A percentile compares a stretch with the other conserved stretches of the same genome.
phyloP scores from a whole-genome alignment of 768 basidiomycete species.

The Boletus reticulatus region DNA sequence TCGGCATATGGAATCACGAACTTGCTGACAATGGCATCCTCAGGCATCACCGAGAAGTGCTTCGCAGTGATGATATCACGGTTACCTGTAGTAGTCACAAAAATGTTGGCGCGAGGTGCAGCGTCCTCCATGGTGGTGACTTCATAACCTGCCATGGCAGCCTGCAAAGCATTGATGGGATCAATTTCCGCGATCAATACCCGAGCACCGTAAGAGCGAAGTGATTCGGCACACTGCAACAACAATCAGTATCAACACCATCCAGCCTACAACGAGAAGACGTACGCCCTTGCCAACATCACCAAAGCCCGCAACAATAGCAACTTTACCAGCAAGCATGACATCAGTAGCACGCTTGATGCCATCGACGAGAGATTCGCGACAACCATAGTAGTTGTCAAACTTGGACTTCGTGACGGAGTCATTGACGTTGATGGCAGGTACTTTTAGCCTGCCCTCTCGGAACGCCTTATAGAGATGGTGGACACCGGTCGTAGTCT shows the following conservation, averaged over 20 bases:
- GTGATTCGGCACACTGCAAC: slow-evolving; percentile 91
- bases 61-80: slow-evolving; percentile 92
- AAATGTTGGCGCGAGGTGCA: slow-evolving; percentile 83
- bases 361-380: slow-evolving; percentile 98
- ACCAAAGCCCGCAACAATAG: slow-evolving; percentile 97
- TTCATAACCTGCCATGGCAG: slow-evolving; percentile 99
- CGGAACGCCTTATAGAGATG: slow-evolving; percentile 98
- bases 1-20: slow-evolving; percentile 39
- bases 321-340: slow-evolving; percentile 99
- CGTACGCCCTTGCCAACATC: slow-evolving; percentile 99
- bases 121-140: slow-evolving; percentile 99
- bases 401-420: slow-evolving; percentile 99
- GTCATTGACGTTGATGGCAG: slow-evolving; percentile 99
- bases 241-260: neutral
- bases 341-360: slow-evolving; percentile 99
- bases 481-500: slow-evolving; percentile 99
- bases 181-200: slow-evolving; percentile 98
- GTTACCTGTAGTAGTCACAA: slow-evolving; percentile 99
- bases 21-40: slow-evolving; percentile 99
- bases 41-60: slow-evolving; percentile 93
- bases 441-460: slow-evolving; percentile 93
- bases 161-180: slow-evolving; percentile 99
- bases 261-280: slow-evolving; percentile 16
- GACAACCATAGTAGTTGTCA: slow-evolving; percentile 98
- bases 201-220: slow-evolving; percentile 95